Percentiles rank a stretch among this genome's conserved stretches.
Evolutionary conservation across 2,329 filamentous ascomycete genomes (phyloP).

Genomic region (Sporothrix brunneoviolacea): DNA sequence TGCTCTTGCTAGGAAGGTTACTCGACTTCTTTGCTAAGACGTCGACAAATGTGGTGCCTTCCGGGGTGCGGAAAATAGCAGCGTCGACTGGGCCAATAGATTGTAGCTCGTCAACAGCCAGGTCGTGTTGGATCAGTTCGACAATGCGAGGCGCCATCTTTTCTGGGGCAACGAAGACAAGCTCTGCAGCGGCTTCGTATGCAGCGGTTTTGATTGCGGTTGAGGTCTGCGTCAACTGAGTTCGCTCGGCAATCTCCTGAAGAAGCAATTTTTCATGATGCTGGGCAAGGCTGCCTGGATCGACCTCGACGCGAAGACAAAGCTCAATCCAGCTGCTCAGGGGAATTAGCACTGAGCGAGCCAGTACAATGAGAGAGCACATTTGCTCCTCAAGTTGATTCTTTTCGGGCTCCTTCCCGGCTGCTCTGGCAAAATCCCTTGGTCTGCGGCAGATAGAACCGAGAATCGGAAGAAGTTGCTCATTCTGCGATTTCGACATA

Average conservation of each 20-base stretch:
- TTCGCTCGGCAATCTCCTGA: slow-evolving; percentile 53
- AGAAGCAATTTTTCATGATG: slow-evolving; percentile 60
- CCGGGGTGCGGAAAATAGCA: slow-evolving; percentile 85
- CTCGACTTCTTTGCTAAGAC: slow-evolving; percentile 78
- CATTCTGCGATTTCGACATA: slow-evolving; percentile 56
- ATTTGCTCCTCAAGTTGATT: slow-evolving; percentile 61
- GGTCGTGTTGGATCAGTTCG: slow-evolving; percentile 63
- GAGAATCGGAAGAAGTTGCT: slow-evolving; percentile 55
- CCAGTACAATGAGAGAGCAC: slow-evolving; percentile 69
- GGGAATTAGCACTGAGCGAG: slow-evolving; percentile 70
- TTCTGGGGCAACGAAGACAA: slow-evolving; percentile 89
- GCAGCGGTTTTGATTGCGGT: slow-evolving; percentile 58
- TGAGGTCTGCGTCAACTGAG: slow-evolving; percentile 42
- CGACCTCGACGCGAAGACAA: slow-evolving; percentile 70
- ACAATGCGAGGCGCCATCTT: slow-evolving; percentile 70
- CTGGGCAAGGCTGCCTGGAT: slow-evolving; percentile 71
- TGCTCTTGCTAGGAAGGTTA: slow-evolving; percentile 72
- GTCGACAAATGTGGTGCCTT: slow-evolving; percentile 83
- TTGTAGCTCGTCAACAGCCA: slow-evolving; percentile 62
- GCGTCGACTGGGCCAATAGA: slow-evolving; percentile 79
- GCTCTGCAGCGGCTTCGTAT: slow-evolving; percentile 77
- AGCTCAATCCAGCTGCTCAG: slow-evolving; percentile 81
- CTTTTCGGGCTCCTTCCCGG: slow-evolving; percentile 37
- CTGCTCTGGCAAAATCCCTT: slow-evolving; percentile 38
- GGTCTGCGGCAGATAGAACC: slow-evolving; percentile 57